Base-by-base conservation (phyloP, 768 basidiomycete species). In the Boletus reticuloceps region DNA sequence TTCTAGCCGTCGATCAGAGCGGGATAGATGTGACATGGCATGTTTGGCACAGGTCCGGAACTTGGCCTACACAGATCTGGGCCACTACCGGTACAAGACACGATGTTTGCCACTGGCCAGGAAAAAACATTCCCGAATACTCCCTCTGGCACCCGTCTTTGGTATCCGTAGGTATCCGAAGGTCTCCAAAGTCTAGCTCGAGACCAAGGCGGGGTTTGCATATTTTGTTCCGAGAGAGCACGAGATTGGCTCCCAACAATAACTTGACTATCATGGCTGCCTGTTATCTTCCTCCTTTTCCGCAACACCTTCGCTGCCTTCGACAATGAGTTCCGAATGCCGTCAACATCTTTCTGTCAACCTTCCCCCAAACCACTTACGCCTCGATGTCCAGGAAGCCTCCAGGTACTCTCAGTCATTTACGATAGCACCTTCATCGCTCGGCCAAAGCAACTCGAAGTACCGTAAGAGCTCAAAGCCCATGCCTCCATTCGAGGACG, bases 381-480 rank as follows among this genome's bases (percentile, higher is more conserved):
- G 14, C 5, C 36, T 41, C 17, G 48, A 62, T 45, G 11, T 53
- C 16, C 65, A 63, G 6, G 37, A 71, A 51, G 54, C 55, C 4
- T 78, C 78, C 42, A 75, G 66, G 45, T 77, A 77, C 64, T 79
- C 78, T 20, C 74, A 77, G 36, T 73, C 74, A n/a, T 75, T 76
- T 10, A 72, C 74, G 11, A 65, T 70, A 46, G 52, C 60, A 6
- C 53, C 64, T 6, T 68, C 67, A 17, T 64, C 66, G 16, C 67
- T 69, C 56, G 60, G 51, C 25, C 47, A 55, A 29, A 55, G 45
- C 16, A 50, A 47, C 20, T 66, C 53, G 19, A 59, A 55, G 51
- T 31, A 20, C 13, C 49, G 47, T 4, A 64, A 59, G 41, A 8
- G 10, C 6, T 40, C 41, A 20, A 48, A 38, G n/a, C 3, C 20